Base-by-base conservation (phyloP, 768 basidiomycete genomes). In the Amylocystis lapponica region DNA sequence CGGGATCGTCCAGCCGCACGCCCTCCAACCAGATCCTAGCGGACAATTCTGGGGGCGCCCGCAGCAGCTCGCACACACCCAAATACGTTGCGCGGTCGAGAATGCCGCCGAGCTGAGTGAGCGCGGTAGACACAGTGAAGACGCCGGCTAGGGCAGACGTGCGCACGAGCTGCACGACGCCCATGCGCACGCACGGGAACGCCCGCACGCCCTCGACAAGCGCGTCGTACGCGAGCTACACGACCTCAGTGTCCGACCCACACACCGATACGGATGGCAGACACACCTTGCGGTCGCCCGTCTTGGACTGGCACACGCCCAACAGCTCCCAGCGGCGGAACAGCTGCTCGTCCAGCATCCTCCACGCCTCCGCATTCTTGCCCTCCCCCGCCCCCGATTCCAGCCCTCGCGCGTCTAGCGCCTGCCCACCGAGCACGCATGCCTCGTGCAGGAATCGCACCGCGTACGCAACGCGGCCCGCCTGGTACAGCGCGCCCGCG, bases 251-350 rank as follows among this genome's bases (percentile, higher is more conserved):
- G n/a, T n/a, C n/a, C n/a, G n/a, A n/a, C n/a, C n/a, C n/a, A n/a
- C n/a, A n/a, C n/a, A n/a, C n/a, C n/a, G n/a, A 34, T 37, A 35
- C 25, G 46, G 39, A 46, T n/a, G n/a, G 10, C 26, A 11, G 3
- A 59, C 70, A 23, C 34, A 88, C 92, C 74, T 75, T 76, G 17
- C 83, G 72, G 51, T 95, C 85, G 0, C 83, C 84, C 21, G 80
- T 79, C 60, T 87, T 92, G 22, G 75, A 72, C 55, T 79, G 81
- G 58, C 88, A 91, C 4, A 84, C 78, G 0, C 76, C 91, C 20
- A 94, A 66, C 23, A 95, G 60, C 63, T 96, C 90, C 76, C 83
- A 94, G 35, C 91, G 67, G 17, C 81, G 71, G 49, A 74, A 76
- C 21, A 92, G 52, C 47, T 84, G 80, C 25, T 81, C 78, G 45